phyloP scores from a whole-genome alignment of 371 early-diverging fungal species.

The Lichtheimia corymbifera region DNA sequence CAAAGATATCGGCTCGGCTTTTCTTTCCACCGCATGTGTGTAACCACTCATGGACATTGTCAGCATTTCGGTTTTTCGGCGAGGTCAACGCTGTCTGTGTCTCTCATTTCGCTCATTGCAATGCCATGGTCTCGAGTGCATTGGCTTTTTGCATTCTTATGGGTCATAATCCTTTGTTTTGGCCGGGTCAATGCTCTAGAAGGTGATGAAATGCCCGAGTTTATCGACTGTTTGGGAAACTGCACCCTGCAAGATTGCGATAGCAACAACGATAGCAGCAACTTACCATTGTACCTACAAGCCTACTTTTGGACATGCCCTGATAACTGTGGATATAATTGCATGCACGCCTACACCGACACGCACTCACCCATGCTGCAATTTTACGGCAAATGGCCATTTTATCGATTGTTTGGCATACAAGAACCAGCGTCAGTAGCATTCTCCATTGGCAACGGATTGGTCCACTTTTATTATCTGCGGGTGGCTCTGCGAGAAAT shows the following conservation, averaged over 20 bases:
- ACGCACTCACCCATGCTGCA: neutral
- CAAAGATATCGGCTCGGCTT: too few species aligned
- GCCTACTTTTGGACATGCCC: neutral
- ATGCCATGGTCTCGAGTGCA: too few species aligned
- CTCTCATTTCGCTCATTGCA: too few species aligned
- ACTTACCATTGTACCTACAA: constrained; percentile 6
- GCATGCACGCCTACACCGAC: constrained; percentile 6
- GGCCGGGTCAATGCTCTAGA: neutral
- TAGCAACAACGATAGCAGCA: neutral
- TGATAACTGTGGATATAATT: constrained; percentile 13
- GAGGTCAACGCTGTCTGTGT: too few species aligned
- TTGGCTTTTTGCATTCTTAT: neutral
- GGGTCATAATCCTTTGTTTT: neutral
- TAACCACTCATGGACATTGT: too few species aligned
- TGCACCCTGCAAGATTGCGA: neutral
- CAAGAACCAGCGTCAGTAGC: constrained; percentile 94
- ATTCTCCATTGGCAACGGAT: constrained; percentile 86
- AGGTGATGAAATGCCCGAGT: constrained; percentile 12
- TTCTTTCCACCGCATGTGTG: too few species aligned
- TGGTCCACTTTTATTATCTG: constrained; percentile 66
- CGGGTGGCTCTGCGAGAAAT: constrained; percentile 41
- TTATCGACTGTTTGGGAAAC: constrained; percentile 2
- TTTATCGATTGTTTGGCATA: constrained; percentile 81
- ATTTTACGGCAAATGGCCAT: constrained; percentile 75
- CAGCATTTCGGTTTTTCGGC: too few species aligned